Evolutionary conservation across 148 eudicot species (phyloP).

Genomic region (Hydrangea macrophylla): DNA sequence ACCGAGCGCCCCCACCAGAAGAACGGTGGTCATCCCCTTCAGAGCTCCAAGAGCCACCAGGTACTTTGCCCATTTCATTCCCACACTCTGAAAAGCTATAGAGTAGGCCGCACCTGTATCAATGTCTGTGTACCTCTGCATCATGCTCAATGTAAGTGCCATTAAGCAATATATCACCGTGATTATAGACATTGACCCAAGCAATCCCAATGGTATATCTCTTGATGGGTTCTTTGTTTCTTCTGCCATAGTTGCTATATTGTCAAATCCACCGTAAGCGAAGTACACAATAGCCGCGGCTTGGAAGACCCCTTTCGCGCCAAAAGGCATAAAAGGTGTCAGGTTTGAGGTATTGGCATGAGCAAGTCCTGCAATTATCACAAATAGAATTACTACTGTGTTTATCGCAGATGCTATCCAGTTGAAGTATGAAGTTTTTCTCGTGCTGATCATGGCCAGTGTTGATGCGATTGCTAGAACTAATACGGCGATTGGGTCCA

Average conservation of each 20-base stretch:
- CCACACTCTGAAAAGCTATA: slow-evolving; percentile 55
- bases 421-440: slow-evolving; percentile 47
- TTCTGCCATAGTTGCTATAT: slow-evolving; percentile 65
- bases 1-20: slow-evolving; percentile 53
- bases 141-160: slow-evolving; percentile 55
- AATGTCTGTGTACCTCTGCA: slow-evolving; percentile 57
- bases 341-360: slow-evolving; percentile 41
- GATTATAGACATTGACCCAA: slow-evolving; percentile 65
- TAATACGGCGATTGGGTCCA: slow-evolving; percentile 66
- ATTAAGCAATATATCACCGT: slow-evolving; percentile 61
- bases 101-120: slow-evolving; percentile 61
- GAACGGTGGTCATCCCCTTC: slow-evolving; percentile 75
- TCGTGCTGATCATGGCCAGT: slow-evolving; percentile 48
- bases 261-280: slow-evolving; percentile 76
- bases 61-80: slow-evolving; percentile 67
- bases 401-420: slow-evolving; percentile 57
- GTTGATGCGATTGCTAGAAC: slow-evolving; percentile 26
- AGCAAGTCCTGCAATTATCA: slow-evolving; percentile 57
- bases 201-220: slow-evolving; percentile 68
- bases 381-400: slow-evolving; percentile 39
- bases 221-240: slow-evolving; percentile 59
- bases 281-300: slow-evolving; percentile 68
- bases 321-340: slow-evolving; percentile 50
- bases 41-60: slow-evolving; percentile 70
- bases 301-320: slow-evolving; percentile 51